Conservation (phyloP, 129 eudicot species). For the Centella asiatica region DNA sequence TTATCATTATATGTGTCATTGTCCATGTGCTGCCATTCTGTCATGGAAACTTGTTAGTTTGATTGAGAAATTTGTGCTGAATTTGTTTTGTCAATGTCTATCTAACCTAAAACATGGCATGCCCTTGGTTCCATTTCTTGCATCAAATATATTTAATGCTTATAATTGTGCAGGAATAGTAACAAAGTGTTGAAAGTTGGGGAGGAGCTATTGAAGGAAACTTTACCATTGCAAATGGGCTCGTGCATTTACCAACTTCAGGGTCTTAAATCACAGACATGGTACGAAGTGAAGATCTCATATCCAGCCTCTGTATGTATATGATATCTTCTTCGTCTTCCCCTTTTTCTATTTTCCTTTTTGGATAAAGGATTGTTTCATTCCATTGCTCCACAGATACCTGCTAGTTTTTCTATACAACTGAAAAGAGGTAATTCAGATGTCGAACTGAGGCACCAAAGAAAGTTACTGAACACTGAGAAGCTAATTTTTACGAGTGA, state of each 20-base stretch:
- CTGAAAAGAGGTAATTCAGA: constrained; percentile 37
- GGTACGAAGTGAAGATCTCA: constrained; percentile 99
- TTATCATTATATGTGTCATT: constrained; percentile 19
- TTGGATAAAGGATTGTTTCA: background rate
- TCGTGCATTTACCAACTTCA: constrained; percentile 54
- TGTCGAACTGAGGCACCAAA: constrained; percentile 30
- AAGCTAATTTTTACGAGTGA: constrained; percentile 74
- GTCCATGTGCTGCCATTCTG: constrained; percentile 17
- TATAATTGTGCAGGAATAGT: constrained; percentile 27
- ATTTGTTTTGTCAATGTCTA: too few relatives aligned
- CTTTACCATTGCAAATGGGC: constrained; percentile 55
- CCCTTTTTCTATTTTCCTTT: background rate
- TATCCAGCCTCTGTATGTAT: constrained; percentile 98
- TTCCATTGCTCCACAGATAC: constrained; percentile 41
- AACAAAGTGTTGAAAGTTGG: constrained; percentile 49
- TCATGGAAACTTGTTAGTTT: constrained; percentile 37
- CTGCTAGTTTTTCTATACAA: constrained; percentile 69
- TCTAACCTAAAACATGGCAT: constrained; percentile 2
- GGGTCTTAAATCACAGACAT: constrained; percentile 50
- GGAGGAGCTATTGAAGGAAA: constrained; percentile 54
- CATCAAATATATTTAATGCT: too few relatives aligned
- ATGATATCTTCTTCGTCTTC: background rate
- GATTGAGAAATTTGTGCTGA: background rate
- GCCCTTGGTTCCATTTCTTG: background rate
- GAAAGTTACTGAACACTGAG: constrained; percentile 87